phyloP scores from a whole-genome alignment of 2,329 filamentous ascomycete species.

The Neonectria ditissima region DNA sequence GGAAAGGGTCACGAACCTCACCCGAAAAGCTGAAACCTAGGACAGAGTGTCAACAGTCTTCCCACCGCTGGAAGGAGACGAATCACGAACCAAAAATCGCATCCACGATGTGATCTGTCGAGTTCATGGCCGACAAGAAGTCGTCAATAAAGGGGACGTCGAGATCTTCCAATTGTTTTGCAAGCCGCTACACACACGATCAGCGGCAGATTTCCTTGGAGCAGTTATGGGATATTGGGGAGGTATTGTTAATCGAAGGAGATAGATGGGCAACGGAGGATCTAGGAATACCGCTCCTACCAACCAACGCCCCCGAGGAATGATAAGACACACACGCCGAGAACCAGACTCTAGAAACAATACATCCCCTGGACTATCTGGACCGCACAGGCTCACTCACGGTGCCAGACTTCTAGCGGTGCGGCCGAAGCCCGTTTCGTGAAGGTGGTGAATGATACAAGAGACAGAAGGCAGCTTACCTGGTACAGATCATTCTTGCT shows the following conservation, averaged over 20 bases:
- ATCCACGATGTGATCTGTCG: conserved; percentile 86
- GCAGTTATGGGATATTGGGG: conserved; percentile 18
- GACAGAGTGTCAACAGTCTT: conserved; percentile 27
- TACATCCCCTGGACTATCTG: conserved; percentile 31
- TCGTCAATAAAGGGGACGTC: conserved; percentile 86
- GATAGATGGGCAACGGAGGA: conserved; percentile 15
- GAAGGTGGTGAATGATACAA: conserved; percentile 20
- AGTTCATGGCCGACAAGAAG: conserved; percentile 74
- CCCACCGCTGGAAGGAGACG: conserved; percentile 12
- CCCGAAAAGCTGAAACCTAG: conserved; percentile 91
- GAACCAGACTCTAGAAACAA: conserved; percentile 35
- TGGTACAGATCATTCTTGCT: conserved; percentile 91
- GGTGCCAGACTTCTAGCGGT: conserved; percentile 3
- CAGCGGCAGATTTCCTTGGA: conserved; percentile 39
- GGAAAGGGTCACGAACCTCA: conserved; percentile 92
- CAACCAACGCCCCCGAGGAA: conserved; percentile 29
- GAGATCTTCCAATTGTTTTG: conserved; percentile 86
- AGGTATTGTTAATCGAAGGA: conserved; percentile 12
- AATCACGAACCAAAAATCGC: conserved; percentile 82
- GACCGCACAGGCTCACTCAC: conserved; percentile 20
- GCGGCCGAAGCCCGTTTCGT: not conserved
- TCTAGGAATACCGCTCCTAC: conserved; percentile 21
- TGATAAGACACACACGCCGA: conserved; percentile 34
- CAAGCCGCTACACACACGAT: conserved; percentile 72
- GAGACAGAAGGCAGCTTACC: conserved; percentile 58